These are phyloP conservation scores for Coprinopsis strossmayeri DNA, from an alignment of 768 basidiomycete species.

Conservation along the genomic window DNA sequence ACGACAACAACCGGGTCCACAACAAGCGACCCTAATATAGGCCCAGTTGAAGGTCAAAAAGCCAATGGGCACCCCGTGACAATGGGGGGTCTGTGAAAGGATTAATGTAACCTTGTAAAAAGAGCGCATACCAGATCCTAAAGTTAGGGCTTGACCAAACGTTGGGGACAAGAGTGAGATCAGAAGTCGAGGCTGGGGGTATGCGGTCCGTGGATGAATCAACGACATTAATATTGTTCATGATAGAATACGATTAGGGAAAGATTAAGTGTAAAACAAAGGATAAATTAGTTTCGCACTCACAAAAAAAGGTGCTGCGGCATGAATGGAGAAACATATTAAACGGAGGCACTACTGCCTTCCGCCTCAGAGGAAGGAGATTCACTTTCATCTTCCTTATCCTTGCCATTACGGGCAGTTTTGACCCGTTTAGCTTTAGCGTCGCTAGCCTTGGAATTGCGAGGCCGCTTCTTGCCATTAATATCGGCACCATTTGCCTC, in stretches of 20 bases:
- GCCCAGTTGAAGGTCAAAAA: conserved; percentile 35
- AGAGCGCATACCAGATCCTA: no score
- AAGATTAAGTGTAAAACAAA: neutral
- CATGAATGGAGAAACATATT: neutral
- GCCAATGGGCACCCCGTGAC: conserved; percentile 23
- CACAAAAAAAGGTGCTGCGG: neutral
- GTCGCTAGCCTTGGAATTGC: conserved; percentile 8
- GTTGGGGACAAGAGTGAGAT: no score
- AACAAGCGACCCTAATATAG: conserved; percentile 10
- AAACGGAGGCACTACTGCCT: neutral
- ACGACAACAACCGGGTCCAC: conserved; percentile 11
- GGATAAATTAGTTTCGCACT: neutral
- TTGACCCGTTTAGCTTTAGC: conserved; percentile 13
- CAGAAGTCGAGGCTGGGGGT: no score
- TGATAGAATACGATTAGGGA: neutral
- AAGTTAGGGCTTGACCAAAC: no score
- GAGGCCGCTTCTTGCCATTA: conserved; percentile 13
- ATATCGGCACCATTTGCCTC: conserved; percentile 12
- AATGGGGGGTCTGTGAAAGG: neutral
- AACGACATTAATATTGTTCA: no score
- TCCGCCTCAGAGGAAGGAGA: conserved; percentile 9
- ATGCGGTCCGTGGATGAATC: no score
- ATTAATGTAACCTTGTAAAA: neutral
- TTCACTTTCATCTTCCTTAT: conserved; percentile 11
- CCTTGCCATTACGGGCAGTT: conserved; percentile 5